Evolutionary conservation across 352 stramenopile species (phyloP).

Genomic region (Pythium grandisporangium): DNA sequence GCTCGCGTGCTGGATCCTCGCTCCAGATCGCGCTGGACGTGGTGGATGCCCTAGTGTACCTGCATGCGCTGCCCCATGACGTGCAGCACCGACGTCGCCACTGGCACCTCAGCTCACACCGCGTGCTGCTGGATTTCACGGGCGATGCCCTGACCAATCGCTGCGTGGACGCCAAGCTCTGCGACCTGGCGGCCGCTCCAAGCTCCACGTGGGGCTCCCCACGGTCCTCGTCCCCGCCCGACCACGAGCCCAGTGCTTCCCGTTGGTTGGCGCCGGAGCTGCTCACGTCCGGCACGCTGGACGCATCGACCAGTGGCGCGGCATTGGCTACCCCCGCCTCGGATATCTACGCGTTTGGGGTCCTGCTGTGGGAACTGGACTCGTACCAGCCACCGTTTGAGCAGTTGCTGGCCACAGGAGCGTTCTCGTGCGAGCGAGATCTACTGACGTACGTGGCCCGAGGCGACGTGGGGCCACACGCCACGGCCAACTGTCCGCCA

Average conservation of each 20-base stretch:
- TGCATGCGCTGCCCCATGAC: constrained; percentile 23
- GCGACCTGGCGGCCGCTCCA: no score
- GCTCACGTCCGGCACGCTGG: constrained; percentile 20
- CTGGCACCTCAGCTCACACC: constrained; percentile 34
- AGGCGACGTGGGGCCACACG: no score
- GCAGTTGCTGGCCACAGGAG: constrained; percentile 3
- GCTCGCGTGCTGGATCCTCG: constrained; percentile 7
- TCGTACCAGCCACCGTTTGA: constrained; percentile 38
- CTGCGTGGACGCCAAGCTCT: constrained; percentile 24
- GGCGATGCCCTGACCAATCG: background rate
- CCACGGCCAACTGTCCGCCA: no score
- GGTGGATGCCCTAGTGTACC: constrained; percentile 25
- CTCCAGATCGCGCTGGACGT: constrained; percentile 27
- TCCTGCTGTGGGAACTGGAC: constrained; percentile 33
- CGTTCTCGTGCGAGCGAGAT: constrained; percentile 20
- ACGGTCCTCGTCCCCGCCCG: constrained; percentile 24
- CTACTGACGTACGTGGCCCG: no score
- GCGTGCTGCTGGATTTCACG: constrained; percentile 28
- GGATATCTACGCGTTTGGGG: constrained; percentile 44
- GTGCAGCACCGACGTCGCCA: constrained; percentile 18
- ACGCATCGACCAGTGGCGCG: background rate
- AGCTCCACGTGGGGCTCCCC: no score
- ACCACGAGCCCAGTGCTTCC: constrained; percentile 21
- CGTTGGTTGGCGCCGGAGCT: constrained; percentile 36
- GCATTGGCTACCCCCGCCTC: constrained; percentile 5